Percentiles rank a stretch among this genome's conserved stretches.
Conservation (phyloP, 1,284 basidiomycete genomes). For the Cystobasidium slooffiae region DNA sequence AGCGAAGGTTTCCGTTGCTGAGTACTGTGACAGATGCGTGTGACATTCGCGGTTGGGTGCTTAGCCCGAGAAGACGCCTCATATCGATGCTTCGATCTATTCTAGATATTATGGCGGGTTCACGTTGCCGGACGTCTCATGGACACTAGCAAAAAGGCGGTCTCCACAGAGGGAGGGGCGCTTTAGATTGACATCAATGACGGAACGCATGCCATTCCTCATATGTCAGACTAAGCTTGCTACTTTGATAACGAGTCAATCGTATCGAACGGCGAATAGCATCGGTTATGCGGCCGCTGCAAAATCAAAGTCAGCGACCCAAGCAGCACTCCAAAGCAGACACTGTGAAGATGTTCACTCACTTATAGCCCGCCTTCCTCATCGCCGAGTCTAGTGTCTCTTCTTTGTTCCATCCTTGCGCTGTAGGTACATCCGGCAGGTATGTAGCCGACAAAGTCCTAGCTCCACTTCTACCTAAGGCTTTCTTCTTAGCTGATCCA, state of each 20-base stretch:
- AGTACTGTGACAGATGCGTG: too few relatives aligned
- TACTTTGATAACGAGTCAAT: constrained; percentile 84
- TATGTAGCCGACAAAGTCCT: constrained; percentile 79
- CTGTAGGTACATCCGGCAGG: constrained; percentile 88
- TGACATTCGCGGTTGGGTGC: too few relatives aligned
- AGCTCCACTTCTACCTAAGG: background rate
- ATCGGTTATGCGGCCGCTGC: constrained; percentile 79
- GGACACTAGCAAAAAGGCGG: background rate
- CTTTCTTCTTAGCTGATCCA: constrained; percentile 8
- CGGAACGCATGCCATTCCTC: constrained; percentile 64
- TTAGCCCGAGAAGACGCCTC: too few relatives aligned
- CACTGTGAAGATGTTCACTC: constrained; percentile 1
- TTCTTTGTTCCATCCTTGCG: constrained; percentile 89
- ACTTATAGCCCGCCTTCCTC: constrained; percentile 77
- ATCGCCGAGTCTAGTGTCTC: constrained; percentile 90
- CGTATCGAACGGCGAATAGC: constrained; percentile 75
- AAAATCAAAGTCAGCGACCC: background rate
- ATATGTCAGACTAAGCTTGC: constrained; percentile 71
- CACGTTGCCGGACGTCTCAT: too few relatives aligned
- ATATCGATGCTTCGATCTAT: too few relatives aligned
- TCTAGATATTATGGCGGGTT: too few relatives aligned
- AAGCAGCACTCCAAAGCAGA: too few relatives aligned
- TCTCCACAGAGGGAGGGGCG: too few relatives aligned
- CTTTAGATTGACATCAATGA: background rate
- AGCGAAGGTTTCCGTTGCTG: too few relatives aligned